Evolutionary conservation across 164 flowering plant species (phyloP).

Genomic region (Kalanchoe fedtschenkoi): DNA sequence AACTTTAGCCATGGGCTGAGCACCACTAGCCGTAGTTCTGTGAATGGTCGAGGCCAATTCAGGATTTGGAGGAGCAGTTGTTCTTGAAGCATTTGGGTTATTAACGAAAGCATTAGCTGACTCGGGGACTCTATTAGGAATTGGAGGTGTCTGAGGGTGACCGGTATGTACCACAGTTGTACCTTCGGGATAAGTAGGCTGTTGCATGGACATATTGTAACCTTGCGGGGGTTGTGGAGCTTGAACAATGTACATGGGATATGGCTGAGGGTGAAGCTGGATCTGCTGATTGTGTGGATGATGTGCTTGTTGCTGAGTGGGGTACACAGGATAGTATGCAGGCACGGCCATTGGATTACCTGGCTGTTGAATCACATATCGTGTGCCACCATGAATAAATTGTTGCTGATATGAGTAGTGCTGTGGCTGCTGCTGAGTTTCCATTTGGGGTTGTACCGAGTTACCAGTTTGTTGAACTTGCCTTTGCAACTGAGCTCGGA

Average conservation of each 20-base stretch:
- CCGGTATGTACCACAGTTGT: constrained; percentile 22
- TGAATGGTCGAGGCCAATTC: constrained; percentile 43
- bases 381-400: constrained; percentile 45
- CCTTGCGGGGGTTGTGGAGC: constrained; percentile 52
- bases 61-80: constrained; percentile 34
- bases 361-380: constrained; percentile 48
- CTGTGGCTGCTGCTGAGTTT: constrained; percentile 16
- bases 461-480: constrained; percentile 46
- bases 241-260: constrained; percentile 47
- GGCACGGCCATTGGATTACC: constrained; percentile 46
- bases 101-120: constrained; percentile 26
- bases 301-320: constrained; percentile 20
- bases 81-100: constrained; percentile 19
- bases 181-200: constrained; percentile 28
- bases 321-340: constrained; percentile 55
- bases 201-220: constrained; percentile 29
- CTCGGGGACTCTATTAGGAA: constrained; percentile 23
- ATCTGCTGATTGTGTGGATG: constrained; percentile 15
- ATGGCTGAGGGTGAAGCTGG: constrained; percentile 48
- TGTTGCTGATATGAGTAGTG: constrained; percentile 18
- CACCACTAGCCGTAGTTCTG: constrained; percentile 32
- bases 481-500: constrained; percentile 30
- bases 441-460: constrained; percentile 28
- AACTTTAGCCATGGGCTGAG: constrained; percentile 41
- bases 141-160: constrained; percentile 44